Conservation (phyloP, 2,329 filamentous ascomycete genomes). For the Mycosphaerelloides madeirae region DNA sequence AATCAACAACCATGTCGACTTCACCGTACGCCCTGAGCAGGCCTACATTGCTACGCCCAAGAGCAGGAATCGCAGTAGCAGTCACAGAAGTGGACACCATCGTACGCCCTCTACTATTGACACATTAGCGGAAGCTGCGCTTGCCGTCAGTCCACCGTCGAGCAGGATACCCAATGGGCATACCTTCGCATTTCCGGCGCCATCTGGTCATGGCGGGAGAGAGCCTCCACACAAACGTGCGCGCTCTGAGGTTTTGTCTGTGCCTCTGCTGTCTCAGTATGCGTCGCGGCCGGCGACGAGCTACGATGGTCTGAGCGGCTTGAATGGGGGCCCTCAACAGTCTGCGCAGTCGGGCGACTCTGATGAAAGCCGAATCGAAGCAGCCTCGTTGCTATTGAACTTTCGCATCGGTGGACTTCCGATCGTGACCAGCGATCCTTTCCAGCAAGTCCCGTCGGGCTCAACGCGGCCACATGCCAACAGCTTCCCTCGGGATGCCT, state of each 20-base stretch:
- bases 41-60: conserved; percentile 17
- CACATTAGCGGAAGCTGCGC: conserved; percentile 41
- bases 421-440: not conserved
- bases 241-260: conserved; percentile 53
- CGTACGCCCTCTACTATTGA: conserved; percentile 39
- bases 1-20: conserved; percentile 23
- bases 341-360: conserved; percentile 13
- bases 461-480: conserved; percentile 28
- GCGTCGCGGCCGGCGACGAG: conserved; percentile 45
- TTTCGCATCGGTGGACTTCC: conserved; percentile 33
- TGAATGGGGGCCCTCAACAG: conserved; percentile 9
- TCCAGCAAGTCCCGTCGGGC: conserved; percentile 1
- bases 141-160: conserved; percentile 35
- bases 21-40: conserved; percentile 18
- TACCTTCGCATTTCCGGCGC: conserved; percentile 16
- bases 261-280: conserved; percentile 38
- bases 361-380: conserved; percentile 39
- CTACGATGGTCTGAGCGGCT: conserved; percentile 37
- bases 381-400: conserved; percentile 44
- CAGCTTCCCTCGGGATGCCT: conserved; percentile 27
- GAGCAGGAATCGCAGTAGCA: conserved; percentile 13
- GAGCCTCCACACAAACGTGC: conserved; percentile 57
- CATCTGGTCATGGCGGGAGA: conserved; percentile 27
- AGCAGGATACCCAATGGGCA: conserved; percentile 15
- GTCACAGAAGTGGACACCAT: conserved; percentile 24